phyloP scores from a whole-genome alignment of 1,139 yeast genomes.

The Candida anutae region DNA sequence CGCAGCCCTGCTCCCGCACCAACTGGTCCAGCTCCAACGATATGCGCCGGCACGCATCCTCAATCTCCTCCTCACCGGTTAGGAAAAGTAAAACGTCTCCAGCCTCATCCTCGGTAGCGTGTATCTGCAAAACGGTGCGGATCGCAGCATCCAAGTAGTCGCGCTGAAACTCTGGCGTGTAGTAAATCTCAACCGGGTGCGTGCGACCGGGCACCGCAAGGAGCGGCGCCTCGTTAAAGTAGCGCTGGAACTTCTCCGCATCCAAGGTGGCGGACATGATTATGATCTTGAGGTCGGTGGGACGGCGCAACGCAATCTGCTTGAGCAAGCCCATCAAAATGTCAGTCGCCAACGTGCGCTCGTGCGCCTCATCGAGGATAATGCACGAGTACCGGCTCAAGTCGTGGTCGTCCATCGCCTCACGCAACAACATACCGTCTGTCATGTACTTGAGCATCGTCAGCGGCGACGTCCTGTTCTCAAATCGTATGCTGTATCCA shows the following conservation, averaged over 20 bases:
- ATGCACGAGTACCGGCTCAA: constrained; percentile 78
- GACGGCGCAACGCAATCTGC: constrained; percentile 69
- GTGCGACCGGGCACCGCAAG: constrained; percentile 98
- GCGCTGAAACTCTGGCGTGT: constrained; percentile 93
- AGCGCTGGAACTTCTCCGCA: constrained; percentile 89
- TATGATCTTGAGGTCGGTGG: constrained; percentile 83
- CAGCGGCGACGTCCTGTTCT: constrained; percentile 71
- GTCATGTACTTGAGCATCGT: constrained; percentile 95
- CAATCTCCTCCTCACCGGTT: constrained; percentile 98
- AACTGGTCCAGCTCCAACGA: constrained; percentile 83
- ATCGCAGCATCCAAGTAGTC: constrained; percentile 94
- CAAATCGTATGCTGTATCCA: constrained; percentile 90
- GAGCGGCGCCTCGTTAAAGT: constrained; percentile 86
- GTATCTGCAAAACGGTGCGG: constrained; percentile 90
- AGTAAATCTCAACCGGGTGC: constrained; percentile 92
- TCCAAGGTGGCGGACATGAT: constrained; percentile 98
- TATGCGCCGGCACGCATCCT: constrained; percentile 89
- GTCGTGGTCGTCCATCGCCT: constrained; percentile 94
- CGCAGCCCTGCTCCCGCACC: constrained; percentile 80
- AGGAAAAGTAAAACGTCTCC: constrained; percentile 86
- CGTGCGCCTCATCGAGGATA: constrained; percentile 96
- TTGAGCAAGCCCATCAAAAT: constrained; percentile 92
- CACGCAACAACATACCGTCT: constrained; percentile 96
- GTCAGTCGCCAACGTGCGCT: constrained; percentile 94
- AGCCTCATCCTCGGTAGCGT: constrained; percentile 80